Conservation (phyloP, 73 alveolate species). For the Paraurostyla sp. region DNA sequence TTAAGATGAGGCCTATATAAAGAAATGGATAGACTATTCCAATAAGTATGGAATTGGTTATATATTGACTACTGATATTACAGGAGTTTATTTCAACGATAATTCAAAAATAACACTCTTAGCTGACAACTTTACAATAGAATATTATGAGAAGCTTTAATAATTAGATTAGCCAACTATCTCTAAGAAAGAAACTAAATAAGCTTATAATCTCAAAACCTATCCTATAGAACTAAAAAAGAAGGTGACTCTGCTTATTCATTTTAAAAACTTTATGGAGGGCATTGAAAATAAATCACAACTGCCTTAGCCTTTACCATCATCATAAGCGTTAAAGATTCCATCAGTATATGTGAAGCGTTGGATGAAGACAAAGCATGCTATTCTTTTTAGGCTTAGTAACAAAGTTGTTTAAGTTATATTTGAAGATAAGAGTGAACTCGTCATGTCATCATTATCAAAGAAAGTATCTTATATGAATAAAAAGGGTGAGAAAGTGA, state of each 20-base stretch:
- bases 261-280: conserved; percentile 81
- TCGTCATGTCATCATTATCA: conserved; percentile 60
- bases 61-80: conserved; percentile 74
- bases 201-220: background rate
- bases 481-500: conserved; percentile 67
- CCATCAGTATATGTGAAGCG: conserved; percentile 67
- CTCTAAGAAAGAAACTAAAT: background rate
- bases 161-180: background rate
- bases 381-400: conserved; percentile 83
- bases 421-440: conserved; percentile 76
- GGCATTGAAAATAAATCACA: conserved; percentile 47
- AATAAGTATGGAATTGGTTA: conserved; percentile 89
- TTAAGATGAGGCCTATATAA: conserved; percentile 60
- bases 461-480: conserved; percentile 74
- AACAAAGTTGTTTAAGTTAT: conserved; percentile 80
- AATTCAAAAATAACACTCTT: conserved; percentile 73
- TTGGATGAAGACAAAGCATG: conserved; percentile 79
- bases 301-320: background rate
- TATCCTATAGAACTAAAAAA: conserved; percentile 78
- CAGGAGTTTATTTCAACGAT: conserved; percentile 88
- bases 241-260: conserved; percentile 77
- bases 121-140: conserved; percentile 8
- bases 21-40: conserved; percentile 69
- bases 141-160: conserved; percentile 11
- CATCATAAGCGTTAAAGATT: background rate